A percentile compares a stretch with the other conserved stretches of the same genome.
Conservation (phyloP, 345 rosid species). For the Gossypium bickii region DNA sequence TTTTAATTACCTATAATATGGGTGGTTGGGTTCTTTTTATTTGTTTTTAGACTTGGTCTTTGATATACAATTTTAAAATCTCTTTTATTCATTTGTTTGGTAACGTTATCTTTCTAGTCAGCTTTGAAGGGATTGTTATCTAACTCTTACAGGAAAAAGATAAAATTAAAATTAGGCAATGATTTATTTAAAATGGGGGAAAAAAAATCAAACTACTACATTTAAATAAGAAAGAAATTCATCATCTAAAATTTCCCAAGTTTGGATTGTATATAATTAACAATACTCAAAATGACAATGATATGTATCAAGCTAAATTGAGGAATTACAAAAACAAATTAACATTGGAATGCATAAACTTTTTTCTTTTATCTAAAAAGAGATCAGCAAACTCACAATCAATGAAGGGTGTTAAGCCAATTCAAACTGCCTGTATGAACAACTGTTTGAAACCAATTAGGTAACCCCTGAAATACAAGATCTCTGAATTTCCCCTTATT, state of each 20-base stretch:
- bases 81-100: no score
- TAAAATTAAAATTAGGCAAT: background rate
- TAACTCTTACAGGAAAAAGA: background rate
- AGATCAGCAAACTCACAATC: conserved; percentile 23
- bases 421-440: conserved; percentile 67
- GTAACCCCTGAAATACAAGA: conserved; percentile 46
- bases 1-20: background rate
- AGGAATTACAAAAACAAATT: conserved; percentile 9
- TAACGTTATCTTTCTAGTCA: no score
- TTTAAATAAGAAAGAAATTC: background rate
- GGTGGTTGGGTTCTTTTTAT: background rate
- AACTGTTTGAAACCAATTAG: conserved; percentile 70
- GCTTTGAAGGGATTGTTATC: background rate
- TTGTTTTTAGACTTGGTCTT: background rate
- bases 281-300: background rate
- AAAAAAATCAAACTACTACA: no score
- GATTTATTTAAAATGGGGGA: no score
- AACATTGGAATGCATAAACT: background rate
- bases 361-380: no score
- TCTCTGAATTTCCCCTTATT: conserved; percentile 55
- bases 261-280: background rate
- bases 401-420: conserved; percentile 49
- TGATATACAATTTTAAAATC: background rate
- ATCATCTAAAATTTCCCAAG: background rate
- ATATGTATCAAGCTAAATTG: background rate